Percentiles rank a stretch among this genome's conserved stretches.
Evolutionary conservation across 2,329 filamentous ascomycete genomes (phyloP).

Genomic region (Ceratocystis papillata): DNA sequence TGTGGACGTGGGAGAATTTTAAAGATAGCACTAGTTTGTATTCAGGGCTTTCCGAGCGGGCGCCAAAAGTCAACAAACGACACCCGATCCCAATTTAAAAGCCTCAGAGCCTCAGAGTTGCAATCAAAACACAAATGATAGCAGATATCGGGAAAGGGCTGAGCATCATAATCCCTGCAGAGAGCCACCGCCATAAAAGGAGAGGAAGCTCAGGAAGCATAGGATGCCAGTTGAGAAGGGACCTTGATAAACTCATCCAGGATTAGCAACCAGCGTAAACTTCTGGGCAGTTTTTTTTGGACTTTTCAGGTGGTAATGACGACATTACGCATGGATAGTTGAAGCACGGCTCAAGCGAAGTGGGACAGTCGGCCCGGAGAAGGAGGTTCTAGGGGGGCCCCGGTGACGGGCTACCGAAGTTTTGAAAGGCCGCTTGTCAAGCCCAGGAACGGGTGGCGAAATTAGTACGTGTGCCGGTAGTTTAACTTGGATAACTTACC

Average conservation of each 20-base stretch:
- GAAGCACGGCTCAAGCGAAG: conserved; percentile 23
- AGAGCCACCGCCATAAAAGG: too few species aligned
- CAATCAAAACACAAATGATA: conserved; percentile 1
- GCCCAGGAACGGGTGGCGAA: conserved; percentile 22
- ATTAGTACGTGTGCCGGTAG: conserved; percentile 17
- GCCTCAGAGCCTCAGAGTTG: conserved; percentile 24
- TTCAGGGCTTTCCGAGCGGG: not conserved
- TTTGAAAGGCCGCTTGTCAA: conserved; percentile 16
- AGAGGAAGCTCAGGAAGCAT: conserved; percentile 1
- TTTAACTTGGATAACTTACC: not conserved
- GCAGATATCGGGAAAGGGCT: not conserved
- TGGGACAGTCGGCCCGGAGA: conserved; percentile 24
- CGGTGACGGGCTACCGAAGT: conserved; percentile 24
- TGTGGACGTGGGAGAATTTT: not conserved
- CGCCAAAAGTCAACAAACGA: not conserved
- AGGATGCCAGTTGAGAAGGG: conserved; percentile 7
- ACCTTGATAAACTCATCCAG: conserved; percentile 19
- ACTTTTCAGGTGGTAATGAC: conserved; percentile 16
- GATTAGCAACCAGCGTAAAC: conserved; percentile 16
- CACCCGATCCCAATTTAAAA: conserved; percentile 16
- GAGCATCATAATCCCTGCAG: conserved; percentile 15
- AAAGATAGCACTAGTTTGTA: not conserved
- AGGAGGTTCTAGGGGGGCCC: conserved; percentile 18
- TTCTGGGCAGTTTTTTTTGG: conserved; percentile 21
- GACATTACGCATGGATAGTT: conserved; percentile 22